These are phyloP conservation scores for Pythium chondricola DNA, from an alignment of 352 stramenopile species.

Conservation along the genomic window DNA sequence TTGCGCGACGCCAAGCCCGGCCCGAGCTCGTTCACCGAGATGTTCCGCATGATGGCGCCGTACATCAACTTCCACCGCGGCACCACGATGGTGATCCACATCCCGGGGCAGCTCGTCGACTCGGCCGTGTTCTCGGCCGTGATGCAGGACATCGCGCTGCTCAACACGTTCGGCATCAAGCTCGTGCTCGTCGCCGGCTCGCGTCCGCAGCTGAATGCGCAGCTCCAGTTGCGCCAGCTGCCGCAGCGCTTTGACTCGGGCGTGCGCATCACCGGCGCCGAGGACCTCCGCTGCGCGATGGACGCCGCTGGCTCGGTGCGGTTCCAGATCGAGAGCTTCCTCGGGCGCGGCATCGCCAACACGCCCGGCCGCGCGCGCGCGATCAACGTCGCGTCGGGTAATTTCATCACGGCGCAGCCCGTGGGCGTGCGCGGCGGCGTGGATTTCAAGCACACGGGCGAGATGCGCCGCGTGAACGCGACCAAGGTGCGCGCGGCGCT, in stretches of 20 bases:
- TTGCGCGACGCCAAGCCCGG: constrained; percentile 18
- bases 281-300: constrained; percentile 92
- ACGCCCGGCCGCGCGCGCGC: constrained; percentile 49
- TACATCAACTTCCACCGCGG: constrained; percentile 98
- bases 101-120: constrained; percentile 92
- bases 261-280: constrained; percentile 89
- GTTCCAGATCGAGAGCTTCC: constrained; percentile 85
- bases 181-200: constrained; percentile 94
- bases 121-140: constrained; percentile 89
- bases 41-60: constrained; percentile 95
- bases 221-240: constrained; percentile 71
- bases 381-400: constrained; percentile 94
- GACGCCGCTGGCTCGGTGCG: constrained; percentile 90
- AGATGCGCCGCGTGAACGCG: constrained; percentile 93
- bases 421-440: constrained; percentile 83
- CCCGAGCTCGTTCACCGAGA: constrained; percentile 75
- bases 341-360: constrained; percentile 84
- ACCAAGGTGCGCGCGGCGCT: constrained; percentile 88
- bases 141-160: constrained; percentile 93
- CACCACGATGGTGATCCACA: constrained; percentile 94
- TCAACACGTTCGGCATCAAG: constrained; percentile 94
- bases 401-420: constrained; percentile 94
- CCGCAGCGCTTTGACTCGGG: constrained; percentile 68
- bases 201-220: constrained; percentile 91
- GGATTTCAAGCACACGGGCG: constrained; percentile 89